A percentile compares a stretch with the other conserved stretches of the same genome.
phyloP scores from a whole-genome alignment of 2,329 filamentous ascomycete species.

The Zarea fungicola region DNA sequence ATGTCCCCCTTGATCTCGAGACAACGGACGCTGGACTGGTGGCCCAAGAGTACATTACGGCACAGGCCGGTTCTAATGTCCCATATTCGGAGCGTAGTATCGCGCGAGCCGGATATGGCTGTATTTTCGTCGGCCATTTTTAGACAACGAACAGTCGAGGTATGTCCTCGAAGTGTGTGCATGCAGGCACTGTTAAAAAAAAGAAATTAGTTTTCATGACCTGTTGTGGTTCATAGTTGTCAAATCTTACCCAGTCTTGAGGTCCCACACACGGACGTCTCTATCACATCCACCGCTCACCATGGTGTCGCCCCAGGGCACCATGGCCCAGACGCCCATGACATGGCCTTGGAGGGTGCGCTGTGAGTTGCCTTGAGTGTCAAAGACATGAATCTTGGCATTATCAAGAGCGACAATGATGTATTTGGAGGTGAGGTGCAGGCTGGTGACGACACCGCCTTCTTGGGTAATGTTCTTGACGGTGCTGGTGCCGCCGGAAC shows the following conservation, averaged over 20 bases:
- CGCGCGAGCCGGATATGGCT: slow-evolving; percentile 91
- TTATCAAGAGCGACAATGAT: slow-evolving; percentile 98
- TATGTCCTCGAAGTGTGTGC: slow-evolving; percentile 87
- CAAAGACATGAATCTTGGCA: slow-evolving; percentile 96
- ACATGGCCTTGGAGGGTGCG: slow-evolving; percentile 91
- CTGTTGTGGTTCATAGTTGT: not conserved
- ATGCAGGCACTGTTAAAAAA: slow-evolving; percentile 55
- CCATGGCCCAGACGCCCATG: slow-evolving; percentile 99
- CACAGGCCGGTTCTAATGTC: slow-evolving; percentile 84
- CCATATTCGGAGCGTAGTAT: slow-evolving; percentile 93
- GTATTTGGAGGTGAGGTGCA: slow-evolving; percentile 91
- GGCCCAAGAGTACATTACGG: slow-evolving; percentile 85
- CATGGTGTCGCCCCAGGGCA: slow-evolving; percentile 91
- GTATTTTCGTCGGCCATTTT: slow-evolving; percentile 96
- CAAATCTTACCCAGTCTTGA: slow-evolving; percentile 73
- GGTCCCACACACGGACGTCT: slow-evolving; percentile 95
- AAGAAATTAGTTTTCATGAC: slow-evolving; percentile 10
- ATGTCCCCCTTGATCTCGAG: slow-evolving; percentile 94
- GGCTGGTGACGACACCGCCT: slow-evolving; percentile 90
- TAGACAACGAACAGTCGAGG: slow-evolving; percentile 90
- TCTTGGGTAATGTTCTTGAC: slow-evolving; percentile 90
- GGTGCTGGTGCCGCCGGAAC: slow-evolving; percentile 79
- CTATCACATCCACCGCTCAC: slow-evolving; percentile 96
- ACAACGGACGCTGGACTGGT: slow-evolving; percentile 92
- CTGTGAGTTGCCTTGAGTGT: slow-evolving; percentile 81